phyloP scores from a whole-genome alignment of 1,284 basidiomycete genomes.

The Prillingera fragicola region DNA sequence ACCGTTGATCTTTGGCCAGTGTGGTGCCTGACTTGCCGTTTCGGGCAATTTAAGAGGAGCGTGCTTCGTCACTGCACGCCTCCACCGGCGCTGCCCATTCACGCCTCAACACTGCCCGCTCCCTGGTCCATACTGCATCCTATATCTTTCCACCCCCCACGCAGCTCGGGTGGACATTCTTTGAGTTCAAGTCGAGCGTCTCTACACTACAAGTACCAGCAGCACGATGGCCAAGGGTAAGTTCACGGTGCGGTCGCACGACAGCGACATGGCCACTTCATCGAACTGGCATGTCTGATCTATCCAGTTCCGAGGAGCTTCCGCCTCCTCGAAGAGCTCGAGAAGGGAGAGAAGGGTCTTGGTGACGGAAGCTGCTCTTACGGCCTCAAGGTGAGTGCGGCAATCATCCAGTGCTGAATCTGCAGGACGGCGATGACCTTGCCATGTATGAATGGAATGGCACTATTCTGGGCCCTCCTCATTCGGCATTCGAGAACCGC shows the following conservation, averaged over 20 bases:
- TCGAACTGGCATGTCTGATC: not conserved
- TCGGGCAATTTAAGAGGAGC: too few species aligned
- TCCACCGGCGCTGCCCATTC: too few species aligned
- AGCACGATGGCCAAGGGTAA: constrained; percentile 60
- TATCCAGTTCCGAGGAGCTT: constrained; percentile 97
- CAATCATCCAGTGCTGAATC: not conserved
- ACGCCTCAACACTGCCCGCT: not conserved
- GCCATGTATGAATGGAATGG: constrained; percentile 98
- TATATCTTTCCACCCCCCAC: not conserved
- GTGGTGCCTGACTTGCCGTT: too few species aligned
- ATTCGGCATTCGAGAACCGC: constrained; percentile 96
- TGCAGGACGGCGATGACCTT: constrained; percentile 75
- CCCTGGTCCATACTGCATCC: not conserved
- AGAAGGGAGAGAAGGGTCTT: constrained; percentile 99
- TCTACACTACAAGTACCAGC: not conserved
- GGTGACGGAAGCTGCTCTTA: constrained; percentile 97
- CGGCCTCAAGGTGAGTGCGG: constrained; percentile 61
- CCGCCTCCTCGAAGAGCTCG: constrained; percentile 91
- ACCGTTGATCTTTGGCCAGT: not conserved
- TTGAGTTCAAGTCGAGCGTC: not conserved
- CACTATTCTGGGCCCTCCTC: constrained; percentile 95
- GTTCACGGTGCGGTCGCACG: constrained; percentile 2
- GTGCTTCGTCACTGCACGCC: too few species aligned
- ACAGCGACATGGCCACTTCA: constrained; percentile 1
- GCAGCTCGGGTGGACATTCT: not conserved